These are phyloP conservation scores for Oryza nivara DNA, from an alignment of 176 grass and related monocot genomes.

Conservation along the genomic window DNA sequence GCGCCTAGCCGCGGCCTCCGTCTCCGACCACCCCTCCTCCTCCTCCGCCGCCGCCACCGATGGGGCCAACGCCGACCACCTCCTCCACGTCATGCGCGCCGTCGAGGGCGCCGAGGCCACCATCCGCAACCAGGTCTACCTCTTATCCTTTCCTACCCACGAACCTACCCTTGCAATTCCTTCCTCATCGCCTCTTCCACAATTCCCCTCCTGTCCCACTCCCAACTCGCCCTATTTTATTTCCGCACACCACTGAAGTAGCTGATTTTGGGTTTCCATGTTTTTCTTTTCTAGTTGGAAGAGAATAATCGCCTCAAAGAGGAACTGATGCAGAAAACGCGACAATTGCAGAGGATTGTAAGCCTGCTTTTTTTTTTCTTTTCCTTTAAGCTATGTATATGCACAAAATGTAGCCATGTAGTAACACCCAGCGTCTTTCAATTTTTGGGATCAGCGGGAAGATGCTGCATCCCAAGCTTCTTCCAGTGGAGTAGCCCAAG, in stretches of 20 bases:
- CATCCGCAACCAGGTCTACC: conserved; percentile 73
- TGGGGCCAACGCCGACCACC: conserved; percentile 1
- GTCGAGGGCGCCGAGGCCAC: conserved; percentile 81
- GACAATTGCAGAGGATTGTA: conserved; percentile 69
- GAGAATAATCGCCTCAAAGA: conserved; percentile 86
- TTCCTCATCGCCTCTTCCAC: too few relatives aligned
- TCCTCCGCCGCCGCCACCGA: background rate
- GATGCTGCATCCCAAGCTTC: conserved; percentile 39
- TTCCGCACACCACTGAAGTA: background rate
- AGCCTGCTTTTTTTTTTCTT: background rate
- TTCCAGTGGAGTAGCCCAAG: conserved; percentile 26
- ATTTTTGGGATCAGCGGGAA: background rate
- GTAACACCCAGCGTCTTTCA: too few relatives aligned
- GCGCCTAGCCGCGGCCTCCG: conserved; percentile 31
- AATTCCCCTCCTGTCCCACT: too few relatives aligned
- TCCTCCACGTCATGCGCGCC: conserved; percentile 66
- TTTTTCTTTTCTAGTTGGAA: conserved; percentile 56
- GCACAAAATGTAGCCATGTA: background rate
- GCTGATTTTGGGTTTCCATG: background rate
- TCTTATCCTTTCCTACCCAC: background rate
- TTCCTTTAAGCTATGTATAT: too few relatives aligned
- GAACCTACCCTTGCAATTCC: background rate
- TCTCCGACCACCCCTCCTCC: conserved; percentile 1
- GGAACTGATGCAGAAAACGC: conserved; percentile 66
- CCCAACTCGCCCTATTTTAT: background rate